These are phyloP conservation scores for Globisporangium camurandrum DNA, from an alignment of 352 stramenopile species.

Conservation along the genomic window DNA sequence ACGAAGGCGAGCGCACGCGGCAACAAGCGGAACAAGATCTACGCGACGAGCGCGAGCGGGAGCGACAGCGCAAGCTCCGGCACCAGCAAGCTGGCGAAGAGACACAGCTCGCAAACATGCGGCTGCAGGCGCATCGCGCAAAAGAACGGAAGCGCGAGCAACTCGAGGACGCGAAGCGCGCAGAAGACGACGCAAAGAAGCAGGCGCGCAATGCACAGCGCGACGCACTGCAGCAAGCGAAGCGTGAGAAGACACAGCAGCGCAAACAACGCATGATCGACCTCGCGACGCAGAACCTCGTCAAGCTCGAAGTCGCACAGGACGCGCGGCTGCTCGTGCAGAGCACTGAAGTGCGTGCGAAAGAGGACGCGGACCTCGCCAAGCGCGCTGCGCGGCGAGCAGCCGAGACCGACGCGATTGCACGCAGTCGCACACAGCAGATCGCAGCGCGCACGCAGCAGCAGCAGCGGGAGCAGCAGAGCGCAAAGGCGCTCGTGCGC, in stretches of 20 bases:
- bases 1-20: conserved; percentile 55
- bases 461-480: conserved; percentile 27
- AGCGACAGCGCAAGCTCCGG: conserved; percentile 29
- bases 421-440: conserved; percentile 48
- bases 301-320: conserved; percentile 58
- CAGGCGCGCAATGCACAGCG: conserved; percentile 52
- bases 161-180: conserved; percentile 60
- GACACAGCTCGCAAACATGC: conserved; percentile 55
- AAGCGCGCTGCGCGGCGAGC: conserved; percentile 51
- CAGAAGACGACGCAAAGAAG: conserved; percentile 68
- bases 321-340: conserved; percentile 58
- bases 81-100: conserved; percentile 51
- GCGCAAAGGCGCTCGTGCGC: conserved; percentile 35
- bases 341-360: conserved; percentile 57
- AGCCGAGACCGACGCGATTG: conserved; percentile 51
- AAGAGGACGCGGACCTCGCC: conserved; percentile 63
- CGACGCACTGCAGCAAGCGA: conserved; percentile 47
- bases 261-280: conserved; percentile 84
- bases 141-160: conserved; percentile 48
- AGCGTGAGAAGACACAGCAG: conserved; percentile 44
- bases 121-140: conserved; percentile 52
- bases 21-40: conserved; percentile 50
- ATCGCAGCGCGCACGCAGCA: conserved; percentile 39
- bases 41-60: conserved; percentile 45
- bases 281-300: conserved; percentile 58